Percentiles rank a stretch among this genome's conserved stretches.
phyloP scores from a whole-genome alignment of 352 stramenopile species.

The Phytopythium helicoides region DNA sequence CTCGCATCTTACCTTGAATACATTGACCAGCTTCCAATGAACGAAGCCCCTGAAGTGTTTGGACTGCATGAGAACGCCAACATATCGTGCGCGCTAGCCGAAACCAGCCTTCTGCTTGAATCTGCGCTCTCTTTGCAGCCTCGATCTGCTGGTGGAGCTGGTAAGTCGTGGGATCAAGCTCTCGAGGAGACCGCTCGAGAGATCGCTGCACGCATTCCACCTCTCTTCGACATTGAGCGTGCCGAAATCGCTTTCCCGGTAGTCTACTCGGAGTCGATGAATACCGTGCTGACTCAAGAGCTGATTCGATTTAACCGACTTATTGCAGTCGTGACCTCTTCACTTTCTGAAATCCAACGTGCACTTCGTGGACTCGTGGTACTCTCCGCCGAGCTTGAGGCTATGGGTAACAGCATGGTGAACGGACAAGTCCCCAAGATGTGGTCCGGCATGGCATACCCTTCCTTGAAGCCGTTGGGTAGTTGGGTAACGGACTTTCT shows the following conservation, averaged over 20 bases:
- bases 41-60: slow-evolving; percentile 84
- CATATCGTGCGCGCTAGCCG: slow-evolving; percentile 86
- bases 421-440: slow-evolving; percentile 86
- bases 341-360: slow-evolving; percentile 87
- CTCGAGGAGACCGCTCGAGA: slow-evolving; percentile 87
- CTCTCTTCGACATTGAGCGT: slow-evolving; percentile 90
- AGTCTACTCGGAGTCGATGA: slow-evolving; percentile 86
- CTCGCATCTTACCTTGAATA: slow-evolving; percentile 67
- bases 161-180: slow-evolving; percentile 89
- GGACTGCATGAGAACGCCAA: slow-evolving; percentile 86
- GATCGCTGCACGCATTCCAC: slow-evolving; percentile 71
- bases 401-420: slow-evolving; percentile 93
- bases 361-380: slow-evolving; percentile 92
- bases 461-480: slow-evolving; percentile 90
- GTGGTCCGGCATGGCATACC: slow-evolving; percentile 87
- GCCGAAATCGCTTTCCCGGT: slow-evolving; percentile 85
- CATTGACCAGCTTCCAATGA: slow-evolving; percentile 83
- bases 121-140: slow-evolving; percentile 90
- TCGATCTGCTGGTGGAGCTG: slow-evolving; percentile 53
- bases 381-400: slow-evolving; percentile 90
- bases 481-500: slow-evolving; percentile 93
- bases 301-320: slow-evolving; percentile 91
- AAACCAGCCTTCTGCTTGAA: slow-evolving; percentile 86
- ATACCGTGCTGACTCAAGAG: slow-evolving; percentile 89
- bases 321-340: slow-evolving; percentile 68